These are phyloP conservation scores for Lodderomyces margitis DNA, from an alignment of 1,139 yeast genomes.

Conservation along the genomic window DNA sequence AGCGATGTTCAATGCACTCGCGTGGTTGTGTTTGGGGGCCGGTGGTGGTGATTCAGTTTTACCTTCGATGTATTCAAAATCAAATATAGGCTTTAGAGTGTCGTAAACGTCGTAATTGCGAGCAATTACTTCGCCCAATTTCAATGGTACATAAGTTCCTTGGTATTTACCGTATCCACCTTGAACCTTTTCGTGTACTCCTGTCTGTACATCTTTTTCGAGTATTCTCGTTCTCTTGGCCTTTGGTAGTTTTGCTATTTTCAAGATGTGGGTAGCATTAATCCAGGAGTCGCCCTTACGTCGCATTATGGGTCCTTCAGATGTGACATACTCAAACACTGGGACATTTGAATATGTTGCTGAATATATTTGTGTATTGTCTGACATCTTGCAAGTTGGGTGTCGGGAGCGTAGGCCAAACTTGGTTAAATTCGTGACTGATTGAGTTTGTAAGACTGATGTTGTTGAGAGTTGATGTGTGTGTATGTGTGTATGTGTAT, in stretches of 20 bases:
- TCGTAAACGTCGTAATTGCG: constrained; percentile 69
- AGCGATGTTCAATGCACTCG: constrained; percentile 54
- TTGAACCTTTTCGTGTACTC: constrained; percentile 87
- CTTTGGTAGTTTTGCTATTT: constrained; percentile 84
- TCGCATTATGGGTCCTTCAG: constrained; percentile 81
- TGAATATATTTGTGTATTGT: constrained; percentile 55
- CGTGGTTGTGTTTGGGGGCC: constrained; percentile 82
- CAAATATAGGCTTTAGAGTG: constrained; percentile 66
- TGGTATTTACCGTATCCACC: constrained; percentile 96
- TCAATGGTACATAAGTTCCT: constrained; percentile 89
- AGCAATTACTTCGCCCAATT: constrained; percentile 65
- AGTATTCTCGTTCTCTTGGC: constrained; percentile 80
- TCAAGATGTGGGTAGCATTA: constrained; percentile 88
- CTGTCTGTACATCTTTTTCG: constrained; percentile 85
- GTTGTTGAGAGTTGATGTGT: too few species aligned
- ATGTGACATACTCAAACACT: constrained; percentile 66
- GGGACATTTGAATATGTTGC: constrained; percentile 83
- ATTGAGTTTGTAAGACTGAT: too few species aligned
- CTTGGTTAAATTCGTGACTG: too few species aligned
- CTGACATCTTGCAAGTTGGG: constrained; percentile 17
- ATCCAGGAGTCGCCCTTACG: constrained; percentile 77
- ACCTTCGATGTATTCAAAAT: constrained; percentile 57
- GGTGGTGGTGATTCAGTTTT: constrained; percentile 67
- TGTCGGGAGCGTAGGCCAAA: neutral
- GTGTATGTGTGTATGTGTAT: too few species aligned